Evolutionary conservation across 2,329 filamentous ascomycete genomes (phyloP).

Genomic region (Cordyceps cicadae): DNA sequence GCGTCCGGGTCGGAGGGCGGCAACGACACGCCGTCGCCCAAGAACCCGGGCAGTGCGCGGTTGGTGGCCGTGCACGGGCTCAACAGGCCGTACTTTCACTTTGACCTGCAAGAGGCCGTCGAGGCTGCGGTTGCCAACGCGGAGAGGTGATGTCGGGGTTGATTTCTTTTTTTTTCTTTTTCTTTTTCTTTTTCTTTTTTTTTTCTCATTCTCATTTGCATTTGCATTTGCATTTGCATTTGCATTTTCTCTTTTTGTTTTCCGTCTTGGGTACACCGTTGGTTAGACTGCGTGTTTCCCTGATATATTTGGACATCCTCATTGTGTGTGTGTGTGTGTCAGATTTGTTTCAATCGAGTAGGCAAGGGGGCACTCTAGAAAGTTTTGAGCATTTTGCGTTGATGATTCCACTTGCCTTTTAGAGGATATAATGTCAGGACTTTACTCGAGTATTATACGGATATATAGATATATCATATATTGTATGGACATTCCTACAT

Average conservation of each 20-base stretch:
- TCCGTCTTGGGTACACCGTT: not conserved
- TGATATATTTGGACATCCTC: not conserved
- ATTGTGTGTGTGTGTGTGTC: not conserved
- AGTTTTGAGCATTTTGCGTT: not conserved
- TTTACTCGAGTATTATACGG: no score
- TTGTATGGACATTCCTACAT: no score
- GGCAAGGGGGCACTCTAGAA: conserved; percentile 9
- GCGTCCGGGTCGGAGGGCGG: conserved; percentile 15
- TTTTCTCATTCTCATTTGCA: not conserved
- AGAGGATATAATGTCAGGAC: not conserved
- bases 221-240: no score
- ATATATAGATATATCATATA: no score
- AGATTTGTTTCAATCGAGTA: not conserved
- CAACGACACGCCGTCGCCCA: conserved; percentile 18
- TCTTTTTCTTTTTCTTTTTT: not conserved
- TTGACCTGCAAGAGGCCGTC: conserved; percentile 41
- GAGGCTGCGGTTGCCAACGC: conserved; percentile 35
- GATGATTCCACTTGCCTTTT: not conserved
- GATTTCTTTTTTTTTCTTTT: not conserved
- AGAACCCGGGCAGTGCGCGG: conserved; percentile 21
- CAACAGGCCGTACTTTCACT: conserved; percentile 45
- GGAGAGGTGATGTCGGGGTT: conserved; percentile 12
- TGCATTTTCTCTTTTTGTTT: not conserved
- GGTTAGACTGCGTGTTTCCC: not conserved
- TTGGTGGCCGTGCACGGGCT: conserved; percentile 35